Evolutionary conservation across 1,284 basidiomycete species (phyloP).

Genomic region (Malassezia sp.): DNA sequence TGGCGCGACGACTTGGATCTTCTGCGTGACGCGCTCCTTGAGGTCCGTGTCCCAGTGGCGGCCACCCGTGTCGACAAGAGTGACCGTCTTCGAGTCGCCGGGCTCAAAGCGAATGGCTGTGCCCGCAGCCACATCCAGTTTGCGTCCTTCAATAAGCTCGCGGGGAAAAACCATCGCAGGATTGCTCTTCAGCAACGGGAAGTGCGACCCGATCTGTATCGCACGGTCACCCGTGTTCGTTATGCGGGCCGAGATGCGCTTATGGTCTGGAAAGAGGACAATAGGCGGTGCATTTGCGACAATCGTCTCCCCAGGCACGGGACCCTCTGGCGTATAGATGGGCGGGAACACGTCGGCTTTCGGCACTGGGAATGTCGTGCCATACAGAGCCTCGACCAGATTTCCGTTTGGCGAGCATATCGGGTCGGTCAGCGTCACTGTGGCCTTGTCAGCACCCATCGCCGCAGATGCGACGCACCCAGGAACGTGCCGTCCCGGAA

Average conservation of each 20-base stretch:
- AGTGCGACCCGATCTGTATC: constrained; percentile 63
- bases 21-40: constrained; percentile 6
- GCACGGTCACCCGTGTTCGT: constrained; percentile 89
- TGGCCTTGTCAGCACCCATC: no score
- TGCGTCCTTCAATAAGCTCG: constrained; percentile 63
- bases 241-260: constrained; percentile 63
- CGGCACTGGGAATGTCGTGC: constrained; percentile 79
- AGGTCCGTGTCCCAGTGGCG: constrained; percentile 28
- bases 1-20: constrained; percentile 13
- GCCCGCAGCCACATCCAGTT: constrained; percentile 82
- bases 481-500: constrained; percentile 42
- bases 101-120: constrained; percentile 96
- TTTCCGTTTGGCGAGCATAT: constrained; percentile 64
- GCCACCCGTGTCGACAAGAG: constrained; percentile 69
- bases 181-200: constrained; percentile 80
- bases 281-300: constrained; percentile 51
- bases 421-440: constrained; percentile 59
- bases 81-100: constrained; percentile 73
- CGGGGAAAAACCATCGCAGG: constrained; percentile 71
- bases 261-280: constrained; percentile 61
- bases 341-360: constrained; percentile 49
- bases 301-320: constrained; percentile 29
- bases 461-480: constrained; percentile 2
- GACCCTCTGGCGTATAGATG: constrained; percentile 6
- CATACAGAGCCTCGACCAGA: constrained; percentile 70